These are phyloP conservation scores for Fusarium cyanostomum DNA, from an alignment of 2,329 filamentous ascomycete genomes.

Conservation along the genomic window DNA sequence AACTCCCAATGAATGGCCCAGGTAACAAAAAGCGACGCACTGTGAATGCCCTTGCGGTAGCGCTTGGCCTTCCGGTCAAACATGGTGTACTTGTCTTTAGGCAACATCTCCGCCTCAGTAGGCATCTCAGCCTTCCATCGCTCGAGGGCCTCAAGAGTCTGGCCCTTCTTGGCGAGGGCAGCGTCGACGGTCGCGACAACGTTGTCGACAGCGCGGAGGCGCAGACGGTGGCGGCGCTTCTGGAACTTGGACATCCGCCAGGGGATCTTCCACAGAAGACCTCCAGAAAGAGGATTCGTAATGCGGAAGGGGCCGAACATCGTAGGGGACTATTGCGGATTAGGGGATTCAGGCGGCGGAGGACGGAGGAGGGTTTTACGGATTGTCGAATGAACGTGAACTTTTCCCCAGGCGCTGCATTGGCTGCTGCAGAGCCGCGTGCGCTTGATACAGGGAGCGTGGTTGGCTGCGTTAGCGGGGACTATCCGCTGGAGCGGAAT, in stretches of 20 bases:
- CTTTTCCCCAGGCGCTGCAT: constrained; percentile 36
- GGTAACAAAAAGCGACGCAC: constrained; percentile 63
- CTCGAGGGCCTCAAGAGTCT: constrained; percentile 80
- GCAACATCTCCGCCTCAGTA: constrained; percentile 92
- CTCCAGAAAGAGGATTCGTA: constrained; percentile 78
- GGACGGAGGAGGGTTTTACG: constrained; percentile 19
- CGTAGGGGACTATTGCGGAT: constrained; percentile 40
- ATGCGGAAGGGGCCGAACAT: constrained; percentile 90
- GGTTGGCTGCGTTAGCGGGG: constrained; percentile 19
- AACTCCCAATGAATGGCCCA: neutral
- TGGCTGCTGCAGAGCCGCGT: constrained; percentile 25
- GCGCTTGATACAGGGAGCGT: constrained; percentile 15
- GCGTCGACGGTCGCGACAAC: constrained; percentile 85
- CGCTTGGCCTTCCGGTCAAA: constrained; percentile 96
- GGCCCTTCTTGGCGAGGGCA: constrained; percentile 78
- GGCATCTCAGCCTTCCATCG: constrained; percentile 97
- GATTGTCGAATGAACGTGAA: constrained; percentile 36
- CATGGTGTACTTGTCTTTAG: constrained; percentile 96
- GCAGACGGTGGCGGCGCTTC: constrained; percentile 85
- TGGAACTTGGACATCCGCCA: constrained; percentile 94
- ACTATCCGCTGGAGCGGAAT: constrained; percentile 40
- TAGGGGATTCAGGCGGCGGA: constrained; percentile 6
- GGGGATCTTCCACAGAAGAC: constrained; percentile 95
- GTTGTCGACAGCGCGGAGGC: constrained; percentile 84
- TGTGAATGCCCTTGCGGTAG: constrained; percentile 97